Evolutionary conservation across 2,329 filamentous ascomycete species (phyloP), one percentile per base, ranked within the genome.

Genomic region (Pyrenophora seminiperda): DNA sequence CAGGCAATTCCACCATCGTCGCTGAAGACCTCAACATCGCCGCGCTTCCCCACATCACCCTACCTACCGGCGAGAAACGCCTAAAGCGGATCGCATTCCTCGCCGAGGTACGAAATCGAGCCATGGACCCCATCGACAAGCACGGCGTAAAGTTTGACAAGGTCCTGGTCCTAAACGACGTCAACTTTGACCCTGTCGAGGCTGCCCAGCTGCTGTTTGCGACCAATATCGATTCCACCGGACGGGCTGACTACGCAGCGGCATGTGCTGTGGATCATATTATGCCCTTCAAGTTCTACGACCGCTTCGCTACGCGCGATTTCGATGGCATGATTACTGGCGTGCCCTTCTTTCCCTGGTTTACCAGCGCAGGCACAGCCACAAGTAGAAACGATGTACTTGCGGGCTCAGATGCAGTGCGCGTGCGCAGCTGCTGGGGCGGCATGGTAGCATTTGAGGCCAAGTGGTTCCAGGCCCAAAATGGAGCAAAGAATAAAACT

Each of bases 351-450:
- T 91, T 83, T 69, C 88, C 88, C 0, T 88, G 85, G 73, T 88
- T 89, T 69, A 79, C 82, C 4, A 72, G 67, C 37, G 75, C 73
- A 1, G 82, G 82, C 1, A 68, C 79, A 11, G 83, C 76, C 0
- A 66, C 61, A n/a, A 77, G 73, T 73, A 79, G 87, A 36, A 75
- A 77, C 4, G 87, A 88, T 65, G 84, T 90, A 14, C 70, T 89
- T 1, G 75, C 75, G 0, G 81, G 83, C 47, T 79, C 70, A 30
- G 83, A 86, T 58, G 82, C 87, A 0, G 87, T 91, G 1, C 81
- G 84, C 7, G 88, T 91, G 1, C 82, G 81, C 61, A 86, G 85
- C 56, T 91, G 89, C 72, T 91, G 88, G 89, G 86, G 87, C 43
- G 89, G 89, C 17, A 90, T 91, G 82, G 85, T 84, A 2, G 83